Evolutionary conservation across 164 flowering plant genomes (phyloP), one percentile per base, ranked within the genome.

Genomic region (Kingdonia uniflora): DNA sequence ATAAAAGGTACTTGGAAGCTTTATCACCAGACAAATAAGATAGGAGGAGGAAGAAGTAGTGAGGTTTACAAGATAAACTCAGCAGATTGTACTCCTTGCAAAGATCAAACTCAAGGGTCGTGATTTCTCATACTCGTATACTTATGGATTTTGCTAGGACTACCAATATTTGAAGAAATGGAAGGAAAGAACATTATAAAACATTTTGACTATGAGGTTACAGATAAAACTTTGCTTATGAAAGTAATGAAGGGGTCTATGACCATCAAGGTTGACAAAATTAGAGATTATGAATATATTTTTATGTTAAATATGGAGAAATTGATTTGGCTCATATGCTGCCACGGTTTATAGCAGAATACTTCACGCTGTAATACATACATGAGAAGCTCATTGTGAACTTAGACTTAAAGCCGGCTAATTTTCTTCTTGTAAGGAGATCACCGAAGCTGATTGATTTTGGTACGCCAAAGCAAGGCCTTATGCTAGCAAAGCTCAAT

Each of bases 1-100:
- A n/a, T 92, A 50, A 88, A 81, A 71, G 99, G 88, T 15, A 92
- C 81, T 73, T 95, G 97, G 44, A 88, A 84, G 70, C 88, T 78
- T 51, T 92, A 92, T 71, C 98, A 92, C 58, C 80, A 82, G 76
- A 91, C 88, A 58, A 96, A 96, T 14, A 92, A 86, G 79, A 85
- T 92, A 55, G 98, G 98, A 14, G 86, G 88, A 61, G 98, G 98
- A 52, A 96, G 98, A 61, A 88, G 98, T 65, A 92, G 98, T 78
- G 98, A 92, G 73, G 98, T 92, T 45, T 86, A 92, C 75, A 92
- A 92, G 68, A 96, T 88, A 57, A 92, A 88, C 51, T 73, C 96
- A 52, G 65, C 94, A 16, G 94, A 88, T 44, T 92, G 98, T 72
- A 75, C 70, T 20, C 57, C 79, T 92, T 37, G 88, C 88, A 63